phyloP scores from a whole-genome alignment of 306 rosid genomes.

The Quercus gilva region DNA sequence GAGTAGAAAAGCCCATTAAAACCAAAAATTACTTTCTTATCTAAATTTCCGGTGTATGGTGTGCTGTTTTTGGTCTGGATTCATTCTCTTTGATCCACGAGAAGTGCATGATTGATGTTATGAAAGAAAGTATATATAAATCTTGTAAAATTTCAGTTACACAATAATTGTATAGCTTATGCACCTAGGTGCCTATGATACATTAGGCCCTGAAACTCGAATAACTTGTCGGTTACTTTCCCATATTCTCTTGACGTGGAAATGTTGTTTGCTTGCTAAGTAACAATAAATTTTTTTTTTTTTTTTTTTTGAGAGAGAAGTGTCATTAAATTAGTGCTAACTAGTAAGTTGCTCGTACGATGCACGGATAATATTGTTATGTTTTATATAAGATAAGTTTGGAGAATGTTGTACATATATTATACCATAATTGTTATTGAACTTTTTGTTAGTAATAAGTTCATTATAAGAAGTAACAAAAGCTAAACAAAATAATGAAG shows the following conservation, averaged over 20 bases:
- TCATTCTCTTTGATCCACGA: constrained; percentile 14
- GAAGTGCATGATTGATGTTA: constrained; percentile 12
- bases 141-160: neutral
- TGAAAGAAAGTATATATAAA: neutral
- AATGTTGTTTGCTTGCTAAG: neutral
- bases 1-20: neutral
- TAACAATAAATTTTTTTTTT: too few relatives aligned
- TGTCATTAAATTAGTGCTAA: too few relatives aligned
- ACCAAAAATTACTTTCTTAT: neutral
- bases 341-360: too few relatives aligned
- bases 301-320: too few relatives aligned
- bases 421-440: too few relatives aligned
- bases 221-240: neutral
- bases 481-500: too few relatives aligned
- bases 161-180: constrained; percentile 15
- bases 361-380: too few relatives aligned
- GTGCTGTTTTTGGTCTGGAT: constrained; percentile 35
- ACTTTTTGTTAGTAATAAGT: too few relatives aligned
- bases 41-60: constrained; percentile 14
- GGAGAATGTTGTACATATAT: too few relatives aligned
- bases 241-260: neutral
- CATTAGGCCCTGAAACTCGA: neutral
- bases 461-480: too few relatives aligned
- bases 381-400: too few relatives aligned
- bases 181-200: neutral